These are phyloP conservation scores for Chytridium lagenaria DNA, from an alignment of 371 early-diverging fungal genomes.

Conservation along the genomic window DNA sequence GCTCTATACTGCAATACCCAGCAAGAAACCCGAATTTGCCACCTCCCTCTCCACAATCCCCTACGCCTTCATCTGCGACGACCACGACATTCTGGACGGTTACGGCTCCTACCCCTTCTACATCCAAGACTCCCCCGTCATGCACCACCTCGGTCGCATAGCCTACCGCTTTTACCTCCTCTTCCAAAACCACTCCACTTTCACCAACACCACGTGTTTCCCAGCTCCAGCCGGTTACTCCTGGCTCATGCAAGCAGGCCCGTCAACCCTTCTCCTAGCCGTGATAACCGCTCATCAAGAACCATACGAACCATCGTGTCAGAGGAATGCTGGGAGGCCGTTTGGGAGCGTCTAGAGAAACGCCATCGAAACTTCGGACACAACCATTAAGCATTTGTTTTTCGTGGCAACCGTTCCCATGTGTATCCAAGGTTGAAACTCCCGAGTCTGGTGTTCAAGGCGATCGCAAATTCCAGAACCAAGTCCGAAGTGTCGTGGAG, in stretches of 20 bases:
- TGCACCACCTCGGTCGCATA: conserved; percentile 64
- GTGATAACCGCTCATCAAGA: conserved; percentile 83
- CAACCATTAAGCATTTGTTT: conserved; percentile 64
- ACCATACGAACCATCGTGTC: conserved; percentile 67
- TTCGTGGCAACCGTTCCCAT: conserved; percentile 77
- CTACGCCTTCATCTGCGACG: conserved; percentile 78
- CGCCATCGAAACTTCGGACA: conserved; percentile 39
- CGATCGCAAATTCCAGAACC: conserved; percentile 22
- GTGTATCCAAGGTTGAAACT: conserved; percentile 76
- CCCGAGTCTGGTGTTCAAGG: conserved; percentile 56
- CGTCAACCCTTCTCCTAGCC: conserved; percentile 66
- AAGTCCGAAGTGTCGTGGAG: conserved; percentile 16
- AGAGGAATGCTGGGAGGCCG: conserved; percentile 60
- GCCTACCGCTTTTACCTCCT: conserved; percentile 81
- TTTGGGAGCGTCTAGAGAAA: conserved; percentile 31
- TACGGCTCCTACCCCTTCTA: conserved; percentile 83
- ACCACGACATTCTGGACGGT: conserved; percentile 59
- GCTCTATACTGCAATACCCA: not conserved
- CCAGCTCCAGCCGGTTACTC: conserved; percentile 27
- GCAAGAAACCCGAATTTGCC: conserved; percentile 8
- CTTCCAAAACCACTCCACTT: conserved; percentile 85
- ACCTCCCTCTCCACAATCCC: conserved; percentile 69
- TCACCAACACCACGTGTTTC: conserved; percentile 64
- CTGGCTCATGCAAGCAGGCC: conserved; percentile 69
- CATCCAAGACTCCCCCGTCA: conserved; percentile 66